These are phyloP conservation scores for Daedaleopsis nitida DNA, from an alignment of 768 basidiomycete species.

Conservation along the genomic window DNA sequence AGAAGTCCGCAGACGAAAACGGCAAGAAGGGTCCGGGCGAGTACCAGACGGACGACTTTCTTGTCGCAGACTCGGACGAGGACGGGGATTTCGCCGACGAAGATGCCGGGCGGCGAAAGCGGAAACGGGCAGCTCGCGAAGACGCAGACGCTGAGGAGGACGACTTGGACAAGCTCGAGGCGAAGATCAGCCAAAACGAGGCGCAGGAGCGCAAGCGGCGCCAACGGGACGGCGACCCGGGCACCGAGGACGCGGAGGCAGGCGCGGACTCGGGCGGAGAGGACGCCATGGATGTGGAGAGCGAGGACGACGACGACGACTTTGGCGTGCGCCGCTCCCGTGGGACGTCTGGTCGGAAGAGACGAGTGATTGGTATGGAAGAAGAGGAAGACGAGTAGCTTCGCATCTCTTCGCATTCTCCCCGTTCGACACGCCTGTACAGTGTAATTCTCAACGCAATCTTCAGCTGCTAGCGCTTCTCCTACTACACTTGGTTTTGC, in stretches of 20 bases:
- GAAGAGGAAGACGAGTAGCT: constrained; percentile 64
- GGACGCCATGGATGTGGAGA: constrained; percentile 72
- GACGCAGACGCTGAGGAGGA: constrained; percentile 50
- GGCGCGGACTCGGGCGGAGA: constrained; percentile 38
- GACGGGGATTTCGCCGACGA: constrained; percentile 35
- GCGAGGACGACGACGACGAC: constrained; percentile 75
- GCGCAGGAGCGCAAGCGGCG: constrained; percentile 54
- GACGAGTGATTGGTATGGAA: constrained; percentile 55
- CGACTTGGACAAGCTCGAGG: constrained; percentile 72
- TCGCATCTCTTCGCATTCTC: not conserved
- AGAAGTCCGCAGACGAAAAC: constrained; percentile 36
- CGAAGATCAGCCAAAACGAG: constrained; percentile 58
- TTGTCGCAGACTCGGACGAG: constrained; percentile 81
- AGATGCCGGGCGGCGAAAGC: constrained; percentile 13
- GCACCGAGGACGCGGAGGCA: constrained; percentile 32
- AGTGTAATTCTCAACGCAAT: not conserved
- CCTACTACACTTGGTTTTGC: not conserved
- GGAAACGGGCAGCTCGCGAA: constrained; percentile 8
- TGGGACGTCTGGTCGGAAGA: constrained; percentile 51
- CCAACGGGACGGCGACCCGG: constrained; percentile 32
- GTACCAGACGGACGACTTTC: constrained; percentile 84
- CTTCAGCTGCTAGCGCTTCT: not conserved
- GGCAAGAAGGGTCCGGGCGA: constrained; percentile 58
- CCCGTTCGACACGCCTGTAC: not conserved
- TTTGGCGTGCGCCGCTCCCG: constrained; percentile 62